These are phyloP conservation scores for Xylariales sp. DNA, from an alignment of 2,329 filamentous ascomycete genomes.

Conservation along the genomic window DNA sequence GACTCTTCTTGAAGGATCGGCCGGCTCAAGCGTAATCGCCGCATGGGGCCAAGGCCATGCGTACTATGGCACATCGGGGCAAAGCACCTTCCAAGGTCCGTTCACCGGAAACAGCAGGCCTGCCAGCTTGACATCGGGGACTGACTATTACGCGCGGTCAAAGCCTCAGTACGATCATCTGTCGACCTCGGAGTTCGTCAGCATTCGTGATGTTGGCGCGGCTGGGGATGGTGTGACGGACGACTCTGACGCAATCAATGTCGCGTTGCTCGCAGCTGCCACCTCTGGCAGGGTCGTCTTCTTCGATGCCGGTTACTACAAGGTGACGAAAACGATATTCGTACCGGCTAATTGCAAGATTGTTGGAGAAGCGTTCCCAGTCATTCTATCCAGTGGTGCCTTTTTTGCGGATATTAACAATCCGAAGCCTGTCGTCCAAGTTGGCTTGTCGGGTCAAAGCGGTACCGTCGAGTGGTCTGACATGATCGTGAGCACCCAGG, in stretches of 20 bases:
- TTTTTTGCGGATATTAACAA: constrained; percentile 44
- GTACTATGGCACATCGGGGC: constrained; percentile 45
- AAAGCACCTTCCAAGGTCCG: constrained; percentile 43
- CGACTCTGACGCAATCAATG: constrained; percentile 67
- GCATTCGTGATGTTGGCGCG: constrained; percentile 62
- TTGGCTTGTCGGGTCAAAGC: constrained; percentile 50
- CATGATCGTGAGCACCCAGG: constrained; percentile 56
- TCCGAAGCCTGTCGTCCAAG: constrained; percentile 52
- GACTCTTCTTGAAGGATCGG: constrained; percentile 52
- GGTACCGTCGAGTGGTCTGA: constrained; percentile 60
- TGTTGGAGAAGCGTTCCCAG: constrained; percentile 53
- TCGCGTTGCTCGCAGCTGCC: constrained; percentile 53
- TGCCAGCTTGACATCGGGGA: constrained; percentile 47
- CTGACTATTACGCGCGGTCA: constrained; percentile 64
- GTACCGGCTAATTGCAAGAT: constrained; percentile 46
- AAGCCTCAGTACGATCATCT: constrained; percentile 70
- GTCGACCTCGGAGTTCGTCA: constrained; percentile 57
- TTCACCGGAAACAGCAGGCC: constrained; percentile 43
- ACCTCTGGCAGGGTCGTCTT: constrained; percentile 51
- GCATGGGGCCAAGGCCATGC: constrained; percentile 64
- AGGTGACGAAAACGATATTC: constrained; percentile 50
- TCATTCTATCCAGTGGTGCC: constrained; percentile 46
- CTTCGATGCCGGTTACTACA: constrained; percentile 58
- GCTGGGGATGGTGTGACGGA: constrained; percentile 71
- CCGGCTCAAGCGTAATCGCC: constrained; percentile 37